phyloP scores from a whole-genome alignment of 345 rosid genomes.

The Acer negundo region DNA sequence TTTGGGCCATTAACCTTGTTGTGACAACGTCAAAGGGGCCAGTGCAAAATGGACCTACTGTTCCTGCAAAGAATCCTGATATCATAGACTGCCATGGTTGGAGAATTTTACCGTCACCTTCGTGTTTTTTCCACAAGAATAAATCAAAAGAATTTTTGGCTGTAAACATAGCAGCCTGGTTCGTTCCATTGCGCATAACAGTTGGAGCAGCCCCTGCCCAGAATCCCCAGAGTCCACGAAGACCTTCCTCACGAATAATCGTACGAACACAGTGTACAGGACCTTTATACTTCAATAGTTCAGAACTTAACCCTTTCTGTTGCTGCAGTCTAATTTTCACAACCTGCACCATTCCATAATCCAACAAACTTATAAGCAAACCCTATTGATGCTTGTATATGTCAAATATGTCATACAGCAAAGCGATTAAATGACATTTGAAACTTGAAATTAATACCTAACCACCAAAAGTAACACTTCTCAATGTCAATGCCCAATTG shows the following conservation, averaged over 20 bases:
- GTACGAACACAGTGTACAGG: slow-evolving; percentile 81
- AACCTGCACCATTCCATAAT: slow-evolving; percentile 52
- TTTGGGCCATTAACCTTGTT: slow-evolving; percentile 95
- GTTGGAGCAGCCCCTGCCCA: slow-evolving; percentile 99
- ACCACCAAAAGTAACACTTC: slow-evolving; percentile 1
- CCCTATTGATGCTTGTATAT: neutral
- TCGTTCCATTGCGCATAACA: slow-evolving; percentile 95
- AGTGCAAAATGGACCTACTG: slow-evolving; percentile 87
- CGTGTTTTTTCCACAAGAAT: slow-evolving; percentile 86
- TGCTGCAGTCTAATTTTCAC: slow-evolving; percentile 96
- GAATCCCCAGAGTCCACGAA: slow-evolving; percentile 86
- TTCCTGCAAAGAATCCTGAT: slow-evolving; percentile 94
- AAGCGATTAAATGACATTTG: neutral
- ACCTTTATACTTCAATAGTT: slow-evolving; percentile 85
- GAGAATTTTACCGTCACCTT: slow-evolving; percentile 84
- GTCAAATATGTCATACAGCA: slow-evolving; percentile 5
- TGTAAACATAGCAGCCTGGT: slow-evolving; percentile 96
- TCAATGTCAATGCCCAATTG: neutral
- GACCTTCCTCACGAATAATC: slow-evolving; percentile 72
- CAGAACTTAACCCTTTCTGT: slow-evolving; percentile 82
- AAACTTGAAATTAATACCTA: neutral
- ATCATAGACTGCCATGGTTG: slow-evolving; percentile 97
- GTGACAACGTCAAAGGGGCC: slow-evolving; percentile 98
- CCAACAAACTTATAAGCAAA: slow-evolving; percentile 14
- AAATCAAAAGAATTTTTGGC: slow-evolving; percentile 82